Evolutionary conservation across 2,329 filamentous ascomycete genomes (phyloP).

Genomic region (Pseudogymnoascus sp.): DNA sequence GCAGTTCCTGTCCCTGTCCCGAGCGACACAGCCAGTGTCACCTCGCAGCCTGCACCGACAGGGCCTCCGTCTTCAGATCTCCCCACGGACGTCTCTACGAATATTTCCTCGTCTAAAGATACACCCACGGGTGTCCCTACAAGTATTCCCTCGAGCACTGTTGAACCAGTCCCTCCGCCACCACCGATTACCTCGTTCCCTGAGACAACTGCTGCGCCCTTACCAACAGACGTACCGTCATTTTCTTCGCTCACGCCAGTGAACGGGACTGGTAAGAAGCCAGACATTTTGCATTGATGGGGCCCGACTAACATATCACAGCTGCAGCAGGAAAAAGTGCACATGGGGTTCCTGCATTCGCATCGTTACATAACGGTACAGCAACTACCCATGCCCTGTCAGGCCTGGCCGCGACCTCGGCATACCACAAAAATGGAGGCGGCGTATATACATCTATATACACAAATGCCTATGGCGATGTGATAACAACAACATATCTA

Average conservation of each 20-base stretch:
- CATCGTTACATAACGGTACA: background rate
- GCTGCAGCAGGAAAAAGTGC: background rate
- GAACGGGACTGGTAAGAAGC: background rate
- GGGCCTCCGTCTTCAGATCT: background rate
- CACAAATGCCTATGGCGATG: constrained; percentile 2
- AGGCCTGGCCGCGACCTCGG: background rate
- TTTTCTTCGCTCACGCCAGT: background rate
- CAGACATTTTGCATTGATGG: background rate
- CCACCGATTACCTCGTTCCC: background rate
- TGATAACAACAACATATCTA: background rate
- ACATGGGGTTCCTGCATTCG: background rate
- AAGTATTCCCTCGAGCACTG: background rate
- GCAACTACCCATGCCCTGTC: background rate
- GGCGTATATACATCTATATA: background rate
- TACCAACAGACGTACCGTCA: background rate
- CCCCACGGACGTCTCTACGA: background rate
- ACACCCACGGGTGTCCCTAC: background rate
- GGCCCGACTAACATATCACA: background rate
- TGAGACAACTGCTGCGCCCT: background rate
- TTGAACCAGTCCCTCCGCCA: background rate
- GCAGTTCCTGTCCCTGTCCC: background rate
- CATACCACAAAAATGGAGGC: background rate
- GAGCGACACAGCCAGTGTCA: background rate
- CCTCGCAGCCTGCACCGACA: background rate
- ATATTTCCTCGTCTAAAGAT: too few species aligned